phyloP scores from a whole-genome alignment of 495 filamentous ascomycete genomes.

The Bombardia bombarda region DNA sequence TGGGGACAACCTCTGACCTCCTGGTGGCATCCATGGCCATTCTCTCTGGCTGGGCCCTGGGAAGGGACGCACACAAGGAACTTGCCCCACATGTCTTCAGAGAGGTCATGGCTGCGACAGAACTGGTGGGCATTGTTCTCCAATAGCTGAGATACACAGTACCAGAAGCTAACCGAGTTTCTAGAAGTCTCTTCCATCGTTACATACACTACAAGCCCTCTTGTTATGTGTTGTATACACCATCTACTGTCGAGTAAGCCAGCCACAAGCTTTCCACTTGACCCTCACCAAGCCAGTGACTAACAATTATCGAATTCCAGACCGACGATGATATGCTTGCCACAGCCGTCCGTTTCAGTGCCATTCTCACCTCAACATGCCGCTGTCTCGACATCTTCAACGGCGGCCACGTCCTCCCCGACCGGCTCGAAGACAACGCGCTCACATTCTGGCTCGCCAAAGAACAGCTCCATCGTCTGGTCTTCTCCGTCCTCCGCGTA shows the following conservation, averaged over 20 bases:
- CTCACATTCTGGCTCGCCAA: slow-evolving; percentile 22
- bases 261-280: background rate
- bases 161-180: slow-evolving; percentile 3
- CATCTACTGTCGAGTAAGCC: slow-evolving; percentile 15
- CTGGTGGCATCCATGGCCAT: slow-evolving; percentile 21
- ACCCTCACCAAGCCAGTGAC: background rate
- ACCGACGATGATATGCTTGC: slow-evolving; percentile 21
- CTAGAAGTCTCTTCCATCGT: slow-evolving; percentile 14
- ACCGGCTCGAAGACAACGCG: slow-evolving; percentile 10
- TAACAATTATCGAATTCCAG: slow-evolving; percentile 9
- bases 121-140: background rate
- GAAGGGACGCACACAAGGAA: slow-evolving; percentile 12
- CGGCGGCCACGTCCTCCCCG: slow-evolving; percentile 17
- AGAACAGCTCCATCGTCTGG: slow-evolving; percentile 26
- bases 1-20: slow-evolving; percentile 9
- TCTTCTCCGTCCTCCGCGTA: slow-evolving; percentile 22
- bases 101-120: slow-evolving; percentile 6
- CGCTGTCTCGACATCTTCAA: slow-evolving; percentile 25
- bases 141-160: background rate
- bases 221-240: slow-evolving; percentile 22
- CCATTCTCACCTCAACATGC: slow-evolving; percentile 19
- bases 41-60: slow-evolving; percentile 23
- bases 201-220: slow-evolving; percentile 20
- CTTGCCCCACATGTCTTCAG: slow-evolving; percentile 20
- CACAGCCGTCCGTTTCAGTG: slow-evolving; percentile 18